Percentiles rank a stretch among this genome's conserved stretches.
Conservation (phyloP, 2,329 filamentous ascomycete species). For the Cytospora paraplurivora region DNA sequence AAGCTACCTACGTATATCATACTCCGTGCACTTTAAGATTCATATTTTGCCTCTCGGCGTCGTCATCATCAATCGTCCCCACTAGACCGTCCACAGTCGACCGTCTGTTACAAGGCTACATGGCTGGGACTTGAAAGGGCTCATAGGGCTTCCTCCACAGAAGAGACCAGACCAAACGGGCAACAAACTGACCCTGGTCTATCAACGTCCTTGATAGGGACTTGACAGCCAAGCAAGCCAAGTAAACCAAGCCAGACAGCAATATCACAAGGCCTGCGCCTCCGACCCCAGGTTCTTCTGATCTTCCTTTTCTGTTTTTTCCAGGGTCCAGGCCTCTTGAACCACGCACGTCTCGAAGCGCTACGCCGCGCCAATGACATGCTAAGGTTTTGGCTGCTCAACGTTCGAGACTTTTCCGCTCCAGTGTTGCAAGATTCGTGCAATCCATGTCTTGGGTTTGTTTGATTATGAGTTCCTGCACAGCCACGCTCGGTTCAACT, state of each 20-base stretch:
- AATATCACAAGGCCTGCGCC: neutral
- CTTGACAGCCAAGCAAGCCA: conserved; percentile 2
- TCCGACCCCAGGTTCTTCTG: neutral
- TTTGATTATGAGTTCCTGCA: conserved; percentile 24
- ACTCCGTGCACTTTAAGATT: neutral
- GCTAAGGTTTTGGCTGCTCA: neutral
- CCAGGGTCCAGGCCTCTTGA: conserved; percentile 13
- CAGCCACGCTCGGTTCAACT: conserved; percentile 28
- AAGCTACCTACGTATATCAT: neutral
- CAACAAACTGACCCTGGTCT: conserved; percentile 17
- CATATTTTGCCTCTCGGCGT: neutral
- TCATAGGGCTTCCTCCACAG: neutral
- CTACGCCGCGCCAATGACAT: conserved; percentile 21
- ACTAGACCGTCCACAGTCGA: neutral
- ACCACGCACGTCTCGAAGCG: conserved; percentile 11
- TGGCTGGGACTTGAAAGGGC: neutral
- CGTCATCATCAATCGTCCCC: conserved; percentile 1
- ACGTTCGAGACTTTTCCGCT: neutral
- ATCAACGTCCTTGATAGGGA: neutral
- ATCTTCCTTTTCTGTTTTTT: neutral
- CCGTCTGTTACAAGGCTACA: neutral
- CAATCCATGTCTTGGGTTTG: conserved; percentile 24
- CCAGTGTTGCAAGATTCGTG: conserved; percentile 13
- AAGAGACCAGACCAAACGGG: conserved; percentile 9
- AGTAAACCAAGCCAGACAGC: neutral